Evolutionary conservation across 768 basidiomycete genomes (phyloP).

Genomic region (Tremella mesenterica): DNA sequence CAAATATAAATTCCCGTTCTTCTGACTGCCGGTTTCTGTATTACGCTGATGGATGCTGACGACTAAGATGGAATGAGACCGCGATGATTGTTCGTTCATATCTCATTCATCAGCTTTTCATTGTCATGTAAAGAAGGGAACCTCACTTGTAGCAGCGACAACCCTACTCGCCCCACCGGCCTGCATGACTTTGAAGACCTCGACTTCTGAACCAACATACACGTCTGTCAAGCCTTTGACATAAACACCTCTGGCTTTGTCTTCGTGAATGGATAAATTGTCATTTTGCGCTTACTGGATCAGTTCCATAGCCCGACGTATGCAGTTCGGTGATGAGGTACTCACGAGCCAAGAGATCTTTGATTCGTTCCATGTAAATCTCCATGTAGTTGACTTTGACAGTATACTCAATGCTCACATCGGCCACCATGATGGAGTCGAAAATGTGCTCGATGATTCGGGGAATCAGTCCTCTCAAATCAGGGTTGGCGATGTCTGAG

Average conservation of each 20-base stretch:
- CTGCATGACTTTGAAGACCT: conserved; percentile 98
- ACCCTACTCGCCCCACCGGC: conserved; percentile 86
- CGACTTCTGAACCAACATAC: conserved; percentile 88
- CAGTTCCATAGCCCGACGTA: neutral
- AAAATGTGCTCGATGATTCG: conserved; percentile 99
- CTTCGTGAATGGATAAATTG: conserved; percentile 96
- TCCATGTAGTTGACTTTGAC: conserved; percentile 99
- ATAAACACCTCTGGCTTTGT: conserved; percentile 93
- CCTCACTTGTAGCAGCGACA: conserved; percentile 87
- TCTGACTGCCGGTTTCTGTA: conserved; percentile 88
- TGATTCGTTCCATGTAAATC: conserved; percentile 92
- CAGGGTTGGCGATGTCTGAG: conserved; percentile 89
- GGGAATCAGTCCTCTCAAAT: conserved; percentile 91
- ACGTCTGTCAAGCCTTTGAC: conserved; percentile 96
- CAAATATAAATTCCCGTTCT: conserved; percentile 92
- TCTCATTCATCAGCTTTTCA: conserved; percentile 50
- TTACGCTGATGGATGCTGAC: conserved; percentile 96
- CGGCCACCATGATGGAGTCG: conserved; percentile 90
- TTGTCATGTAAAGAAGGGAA: conserved; percentile 6
- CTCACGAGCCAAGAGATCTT: conserved; percentile 91
- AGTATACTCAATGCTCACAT: conserved; percentile 89
- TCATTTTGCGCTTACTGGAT: conserved; percentile 73
- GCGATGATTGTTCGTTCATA: conserved; percentile 99
- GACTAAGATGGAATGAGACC: conserved; percentile 97
- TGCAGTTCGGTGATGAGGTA: conserved; percentile 15